Base-by-base conservation (phyloP, 2,329 filamentous ascomycete genomes). In the Aspergillus chevalieri region DNA sequence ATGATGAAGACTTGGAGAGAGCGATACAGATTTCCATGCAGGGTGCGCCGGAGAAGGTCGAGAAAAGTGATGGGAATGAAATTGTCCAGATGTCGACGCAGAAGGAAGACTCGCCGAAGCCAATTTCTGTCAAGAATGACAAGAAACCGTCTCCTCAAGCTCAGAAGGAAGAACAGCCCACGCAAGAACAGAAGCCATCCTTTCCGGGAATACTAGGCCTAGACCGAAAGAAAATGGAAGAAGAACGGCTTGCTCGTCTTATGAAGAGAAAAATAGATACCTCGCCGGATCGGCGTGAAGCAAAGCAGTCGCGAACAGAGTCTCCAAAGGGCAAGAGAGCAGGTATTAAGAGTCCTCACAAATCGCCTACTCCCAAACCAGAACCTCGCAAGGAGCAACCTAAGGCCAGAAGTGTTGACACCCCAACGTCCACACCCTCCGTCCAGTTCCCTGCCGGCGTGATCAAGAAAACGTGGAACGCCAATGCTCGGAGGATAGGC, bases 161-260 rank as follows among this genome's bases (percentile, higher is more conserved):
- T 26, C 21, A n/a, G n/a, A 28, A n/a, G 12, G 39, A 43, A 12
- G 28, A 47, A 41, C n/a, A 26, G 6, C 26, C 43, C 26, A 7
- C 43, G 17, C 28, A 28, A 39, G 30, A 30, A 12, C 44, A 44
- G 17, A 24, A 48, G 30, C 22, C 39, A 4, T 7, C 47, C 26
- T 22, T 43, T 6, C 51, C 47, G 9, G 74, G 76, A 0, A 58
- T 82, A 0, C 61, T 78, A 4, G 78, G 79, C 3, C 68, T 95
- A 1, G 80, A 95, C 70, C 81, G 91, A 33, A 89, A 84, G 67
- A 80, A 82, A 47, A 93, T 95, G 89, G 92, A 96, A 66, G 77
- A 84, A 60, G 89, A 94, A 64, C 83, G 92, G 38, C 77, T 95
- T 12, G 84, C 82, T 19, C 80, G 91, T 57, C 67, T 83, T 36